A percentile compares a stretch with the other conserved stretches of the same genome.
Evolutionary conservation across 768 basidiomycete species (phyloP).

Genomic region (Serendipita vermifera): DNA sequence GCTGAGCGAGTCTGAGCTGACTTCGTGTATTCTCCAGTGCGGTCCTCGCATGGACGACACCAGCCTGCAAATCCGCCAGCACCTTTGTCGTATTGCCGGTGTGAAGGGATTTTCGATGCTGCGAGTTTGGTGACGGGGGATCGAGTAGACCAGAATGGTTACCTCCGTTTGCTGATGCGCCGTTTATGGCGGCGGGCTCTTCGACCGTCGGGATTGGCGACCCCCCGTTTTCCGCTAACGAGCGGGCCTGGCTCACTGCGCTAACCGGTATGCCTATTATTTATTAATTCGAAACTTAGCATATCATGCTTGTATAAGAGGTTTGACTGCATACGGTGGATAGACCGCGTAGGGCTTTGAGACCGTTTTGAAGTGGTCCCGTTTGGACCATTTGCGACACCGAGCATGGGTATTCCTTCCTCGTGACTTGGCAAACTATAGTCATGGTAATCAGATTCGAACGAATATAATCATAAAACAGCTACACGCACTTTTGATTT

Average conservation of each 20-base stretch:
- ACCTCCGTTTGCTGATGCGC: conserved; percentile 26
- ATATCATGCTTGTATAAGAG: too few relatives aligned
- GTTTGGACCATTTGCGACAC: not conserved
- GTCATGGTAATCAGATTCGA: not conserved
- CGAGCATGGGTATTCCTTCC: conserved; percentile 7
- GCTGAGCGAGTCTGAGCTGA: conserved; percentile 67
- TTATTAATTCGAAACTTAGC: too few relatives aligned
- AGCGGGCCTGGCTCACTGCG: conserved; percentile 61
- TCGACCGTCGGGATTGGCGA: conserved; percentile 22
- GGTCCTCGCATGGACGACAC: conserved; percentile 62
- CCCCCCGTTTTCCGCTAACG: conserved; percentile 63
- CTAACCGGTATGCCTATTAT: too few relatives aligned
- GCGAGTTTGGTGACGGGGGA: conserved; percentile 32
- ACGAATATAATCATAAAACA: not conserved
- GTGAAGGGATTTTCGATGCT: conserved; percentile 23
- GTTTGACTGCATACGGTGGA: not conserved
- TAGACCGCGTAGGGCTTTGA: not conserved
- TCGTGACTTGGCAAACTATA: not conserved
- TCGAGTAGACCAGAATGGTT: conserved; percentile 30
- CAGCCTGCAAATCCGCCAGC: conserved; percentile 73
- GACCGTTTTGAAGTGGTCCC: conserved; percentile 35
- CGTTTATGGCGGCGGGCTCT: conserved; percentile 23
- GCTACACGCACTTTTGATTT: not conserved
- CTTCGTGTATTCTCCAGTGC: conserved; percentile 78
- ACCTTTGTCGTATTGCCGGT: conserved; percentile 65